These are phyloP conservation scores for Perkinsus olseni DNA, from an alignment of 169 alveolate species.

Conservation along the genomic window DNA sequence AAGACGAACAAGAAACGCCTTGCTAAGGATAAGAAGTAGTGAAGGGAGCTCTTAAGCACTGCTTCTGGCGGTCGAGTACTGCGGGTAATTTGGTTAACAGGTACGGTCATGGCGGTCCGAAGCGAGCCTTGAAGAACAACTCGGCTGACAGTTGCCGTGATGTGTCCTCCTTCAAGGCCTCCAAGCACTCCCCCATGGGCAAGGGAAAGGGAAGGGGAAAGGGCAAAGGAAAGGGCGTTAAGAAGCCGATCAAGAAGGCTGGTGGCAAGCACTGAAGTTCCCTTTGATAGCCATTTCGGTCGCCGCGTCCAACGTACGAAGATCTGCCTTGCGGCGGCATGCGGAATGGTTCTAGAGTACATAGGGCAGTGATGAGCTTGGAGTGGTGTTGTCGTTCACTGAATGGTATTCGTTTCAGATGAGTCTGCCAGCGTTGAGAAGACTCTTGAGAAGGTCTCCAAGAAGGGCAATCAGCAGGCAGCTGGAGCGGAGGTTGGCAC, in stretches of 20 bases:
- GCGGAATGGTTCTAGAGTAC: too few species aligned
- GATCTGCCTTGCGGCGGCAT: too few species aligned
- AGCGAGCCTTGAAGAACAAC: neutral
- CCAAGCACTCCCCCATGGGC: neutral
- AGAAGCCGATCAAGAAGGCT: neutral
- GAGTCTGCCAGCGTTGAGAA: neutral
- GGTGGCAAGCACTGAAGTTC: neutral
- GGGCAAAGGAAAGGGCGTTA: neutral
- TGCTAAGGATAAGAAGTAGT: neutral
- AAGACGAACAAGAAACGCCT: neutral
- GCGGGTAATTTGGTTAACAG: neutral
- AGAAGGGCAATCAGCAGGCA: neutral
- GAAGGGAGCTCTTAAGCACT: neutral
- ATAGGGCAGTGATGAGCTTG: too few species aligned
- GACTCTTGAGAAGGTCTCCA: neutral
- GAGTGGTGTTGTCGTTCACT: too few species aligned
- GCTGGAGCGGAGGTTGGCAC: neutral
- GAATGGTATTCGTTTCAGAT: neutral
- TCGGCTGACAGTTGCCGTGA: neutral
- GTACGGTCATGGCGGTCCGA: neutral
- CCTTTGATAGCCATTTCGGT: neutral
- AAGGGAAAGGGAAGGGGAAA: neutral
- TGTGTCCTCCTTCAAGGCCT: neutral
- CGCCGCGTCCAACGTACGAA: neutral
- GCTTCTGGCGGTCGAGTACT: neutral